Conservation (phyloP, 805 yeast species). For the Ogataea sp. region DNA sequence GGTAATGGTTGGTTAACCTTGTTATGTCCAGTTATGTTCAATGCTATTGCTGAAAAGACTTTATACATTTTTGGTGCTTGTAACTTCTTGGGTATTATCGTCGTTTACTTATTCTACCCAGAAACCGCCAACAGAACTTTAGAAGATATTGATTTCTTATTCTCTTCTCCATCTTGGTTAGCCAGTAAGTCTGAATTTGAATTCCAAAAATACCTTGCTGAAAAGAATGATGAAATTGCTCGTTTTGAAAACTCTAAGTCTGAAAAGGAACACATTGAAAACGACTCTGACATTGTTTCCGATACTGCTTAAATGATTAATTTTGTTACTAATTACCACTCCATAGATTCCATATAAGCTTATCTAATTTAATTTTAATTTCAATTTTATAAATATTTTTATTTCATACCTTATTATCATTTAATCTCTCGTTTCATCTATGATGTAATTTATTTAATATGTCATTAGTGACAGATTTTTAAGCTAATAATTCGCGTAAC, state of each 20-base stretch:
- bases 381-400: too few species aligned
- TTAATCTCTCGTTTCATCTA: too few species aligned
- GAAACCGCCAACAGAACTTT: conserved; percentile 55
- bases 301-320: too few species aligned
- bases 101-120: conserved; percentile 31
- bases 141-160: conserved; percentile 33
- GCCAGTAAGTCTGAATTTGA: conserved; percentile 9
- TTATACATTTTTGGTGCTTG: conserved; percentile 24
- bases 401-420: too few species aligned
- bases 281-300: neutral
- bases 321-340: too few species aligned
- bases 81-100: conserved; percentile 13
- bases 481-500: too few species aligned
- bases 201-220: conserved; percentile 1
- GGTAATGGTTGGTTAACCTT: conserved; percentile 28
- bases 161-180: conserved; percentile 4
- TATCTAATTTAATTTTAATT: too few species aligned
- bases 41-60: conserved; percentile 21
- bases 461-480: too few species aligned
- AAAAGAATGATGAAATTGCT: neutral
- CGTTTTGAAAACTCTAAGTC: neutral
- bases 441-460: too few species aligned
- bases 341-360: too few species aligned
- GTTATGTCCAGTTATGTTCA: conserved; percentile 24
- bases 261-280: neutral